Base-by-base conservation (phyloP, 163 green algal genomes). In the Scenedesmus sp. region DNA sequence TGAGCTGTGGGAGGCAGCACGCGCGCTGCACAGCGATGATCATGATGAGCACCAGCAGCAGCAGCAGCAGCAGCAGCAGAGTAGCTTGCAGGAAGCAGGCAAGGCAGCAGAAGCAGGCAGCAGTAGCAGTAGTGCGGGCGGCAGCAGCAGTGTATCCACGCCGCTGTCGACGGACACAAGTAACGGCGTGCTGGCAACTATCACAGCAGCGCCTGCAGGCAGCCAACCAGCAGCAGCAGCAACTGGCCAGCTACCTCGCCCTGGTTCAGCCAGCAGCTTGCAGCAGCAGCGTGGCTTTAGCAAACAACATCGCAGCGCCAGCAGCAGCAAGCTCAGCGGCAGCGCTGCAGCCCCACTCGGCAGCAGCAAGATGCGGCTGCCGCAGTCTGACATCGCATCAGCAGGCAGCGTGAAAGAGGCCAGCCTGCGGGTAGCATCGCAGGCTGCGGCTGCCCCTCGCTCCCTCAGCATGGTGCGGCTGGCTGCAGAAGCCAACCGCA, bases 401-500 rank as follows among this genome's bases (percentile, higher is more conserved):
- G 79, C 81, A 46, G 88, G 88, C 62, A 92, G 88, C 66, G 81
- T 89, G 23, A 34, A 20, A 6, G 87, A 54, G 52, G 87, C 87
- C 1, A 82, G 76, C 76, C n/a, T 88, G 34, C 46, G 54, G 1
- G 46, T 88, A 3, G 88, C 88, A 1, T 62, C 34, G 66, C 46
- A 34, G 57, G 54, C 34, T 34, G 83, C 55, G 10, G 23, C 82
- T 18, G 66, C 90, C 8, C 90, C 76, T 2, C 57, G 76, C 26
- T 15, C 20, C 2, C 82, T 94, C n/a, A 90, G 84, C 7, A 56
- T 94, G 79, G 91, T 91, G 55, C 85, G 91, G 9, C 89, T 93
- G 20, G 85, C 82, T 13, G 67, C 91, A 15, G 91, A 94, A 23
- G 90, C 90, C 12, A 94, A 94, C 90, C 82, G 94, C 23, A 95